Conservation (phyloP, 2,329 filamentous ascomycete species). For the Epichloe elymi region DNA sequence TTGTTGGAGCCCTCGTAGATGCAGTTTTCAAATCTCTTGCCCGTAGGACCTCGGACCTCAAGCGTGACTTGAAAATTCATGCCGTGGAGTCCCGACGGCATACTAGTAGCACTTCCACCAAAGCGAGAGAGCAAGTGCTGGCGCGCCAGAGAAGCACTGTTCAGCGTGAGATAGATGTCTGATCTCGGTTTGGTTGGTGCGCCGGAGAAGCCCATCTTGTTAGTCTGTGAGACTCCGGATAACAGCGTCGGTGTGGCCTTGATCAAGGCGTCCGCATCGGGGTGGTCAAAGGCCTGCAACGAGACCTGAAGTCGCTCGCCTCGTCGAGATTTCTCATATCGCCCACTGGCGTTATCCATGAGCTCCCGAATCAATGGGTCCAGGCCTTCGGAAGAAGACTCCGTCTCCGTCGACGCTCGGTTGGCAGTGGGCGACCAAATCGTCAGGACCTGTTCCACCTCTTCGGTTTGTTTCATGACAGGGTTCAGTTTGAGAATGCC, state of each 20-base stretch:
- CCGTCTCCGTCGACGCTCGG: slow-evolving; percentile 40
- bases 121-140: slow-evolving; percentile 58
- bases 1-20: slow-evolving; percentile 80
- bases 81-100: slow-evolving; percentile 48
- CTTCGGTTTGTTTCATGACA: slow-evolving; percentile 57
- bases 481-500: slow-evolving; percentile 66
- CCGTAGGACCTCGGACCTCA: slow-evolving; percentile 68
- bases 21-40: slow-evolving; percentile 75
- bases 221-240: slow-evolving; percentile 66
- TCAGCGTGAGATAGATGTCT: slow-evolving; percentile 87
- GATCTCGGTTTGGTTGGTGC: slow-evolving; percentile 79
- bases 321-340: slow-evolving; percentile 58
- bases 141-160: slow-evolving; percentile 62
- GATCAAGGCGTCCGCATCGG: slow-evolving; percentile 69
- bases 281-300: slow-evolving; percentile 62
- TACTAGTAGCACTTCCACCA: slow-evolving; percentile 60
- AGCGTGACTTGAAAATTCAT: slow-evolving; percentile 76
- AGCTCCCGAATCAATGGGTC: slow-evolving; percentile 60
- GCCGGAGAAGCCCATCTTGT: slow-evolving; percentile 85
- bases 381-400: slow-evolving; percentile 52
- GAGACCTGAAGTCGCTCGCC: slow-evolving; percentile 71
- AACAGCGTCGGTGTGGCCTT: slow-evolving; percentile 79
- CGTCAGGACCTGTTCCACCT: slow-evolving; percentile 61
- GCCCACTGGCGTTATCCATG: slow-evolving; percentile 58
- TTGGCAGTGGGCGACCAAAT: slow-evolving; percentile 58